Base-by-base conservation (phyloP, 495 filamentous ascomycete species). In the Penicillium turbatum region DNA sequence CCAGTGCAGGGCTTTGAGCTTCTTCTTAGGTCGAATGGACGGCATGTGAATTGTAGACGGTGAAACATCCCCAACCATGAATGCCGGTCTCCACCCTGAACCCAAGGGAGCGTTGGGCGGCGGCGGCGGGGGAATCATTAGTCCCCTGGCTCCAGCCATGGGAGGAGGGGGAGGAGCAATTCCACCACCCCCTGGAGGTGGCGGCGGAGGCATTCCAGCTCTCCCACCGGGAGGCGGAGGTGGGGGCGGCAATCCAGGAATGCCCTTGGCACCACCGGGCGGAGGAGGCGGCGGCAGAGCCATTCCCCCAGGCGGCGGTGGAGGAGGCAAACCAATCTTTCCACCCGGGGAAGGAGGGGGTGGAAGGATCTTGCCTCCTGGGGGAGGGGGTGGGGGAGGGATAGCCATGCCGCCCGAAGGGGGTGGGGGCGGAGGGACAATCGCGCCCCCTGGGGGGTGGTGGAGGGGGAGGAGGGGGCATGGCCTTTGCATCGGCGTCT, bases 1-100 rank as follows among this genome's bases (percentile, higher is more conserved):
- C 93, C 93, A 98, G 75, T 98, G 93, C 55, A 98, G 81, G 32
- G 93, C 92, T 82, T 98, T 98, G 63, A 98, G 88, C 73, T 97
- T 98, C 84, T 95, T 97, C 80, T 96, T 97, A 30, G 95, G 92
- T 59, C 92, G 79, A 24, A 88, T 88, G 58, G 88, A 87, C 27
- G 90, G 82, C 63, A 89, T 75, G 37, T 79, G 73, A 40, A 83
- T 72, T 11, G 72, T 73, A 47, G 72, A 62, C 26, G 67, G 57
- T 32, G 69, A 70, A 29, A 62, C 50, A 40, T 72, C 76, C 37
- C 82, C 76, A 56, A 70, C 66, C 65, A 79, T 61, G 47, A 75
- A 81, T 26, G 72, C 70, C 29, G 73, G 71, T 58, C 73, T 70
- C 70, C 66, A 73, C 9, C 80, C 77, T 40, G 82, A 80, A 43